phyloP scores from a whole-genome alignment of 139 green algal species.

The Gonium pectorale region DNA sequence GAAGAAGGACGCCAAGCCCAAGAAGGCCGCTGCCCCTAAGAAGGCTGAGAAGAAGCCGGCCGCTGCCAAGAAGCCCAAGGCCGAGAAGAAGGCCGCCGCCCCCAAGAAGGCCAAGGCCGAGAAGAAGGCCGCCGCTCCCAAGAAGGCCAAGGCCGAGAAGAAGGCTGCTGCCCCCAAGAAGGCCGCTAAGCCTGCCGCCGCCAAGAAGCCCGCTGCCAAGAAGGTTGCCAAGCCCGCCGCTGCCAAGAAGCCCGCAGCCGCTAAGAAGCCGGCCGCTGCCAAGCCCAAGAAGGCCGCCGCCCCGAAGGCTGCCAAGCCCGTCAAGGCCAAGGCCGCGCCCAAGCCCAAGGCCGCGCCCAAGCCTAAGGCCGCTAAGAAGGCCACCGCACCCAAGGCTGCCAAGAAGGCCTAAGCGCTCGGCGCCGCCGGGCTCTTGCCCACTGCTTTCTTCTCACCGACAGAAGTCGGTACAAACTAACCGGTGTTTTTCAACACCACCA shows the following conservation, averaged over 20 bases:
- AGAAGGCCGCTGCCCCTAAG: constrained; percentile 39
- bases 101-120: constrained; percentile 29
- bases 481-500: constrained; percentile 45
- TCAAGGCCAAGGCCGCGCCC: constrained; percentile 34
- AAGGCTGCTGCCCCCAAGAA: constrained; percentile 41
- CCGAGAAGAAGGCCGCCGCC: constrained; percentile 32
- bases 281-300: constrained; percentile 34
- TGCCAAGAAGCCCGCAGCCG: constrained; percentile 30
- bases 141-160: constrained; percentile 35
- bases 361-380: constrained; percentile 42
- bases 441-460: not conserved
- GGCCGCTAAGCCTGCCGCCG: constrained; percentile 52
- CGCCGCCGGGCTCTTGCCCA: not conserved
- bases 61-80: constrained; percentile 44
- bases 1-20: constrained; percentile 26
- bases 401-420: constrained; percentile 15
- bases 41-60: constrained; percentile 41
- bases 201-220: constrained; percentile 24
- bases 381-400: constrained; percentile 8
- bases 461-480: not conserved
- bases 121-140: constrained; percentile 43
- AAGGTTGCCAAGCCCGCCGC: not conserved
- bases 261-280: constrained; percentile 8
- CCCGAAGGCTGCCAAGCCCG: constrained; percentile 30
- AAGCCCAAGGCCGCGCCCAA: constrained; percentile 50